A percentile compares a stretch with the other conserved stretches of the same genome.
phyloP scores from a whole-genome alignment of 768 basidiomycete species.

The Megacollybia marginata region DNA sequence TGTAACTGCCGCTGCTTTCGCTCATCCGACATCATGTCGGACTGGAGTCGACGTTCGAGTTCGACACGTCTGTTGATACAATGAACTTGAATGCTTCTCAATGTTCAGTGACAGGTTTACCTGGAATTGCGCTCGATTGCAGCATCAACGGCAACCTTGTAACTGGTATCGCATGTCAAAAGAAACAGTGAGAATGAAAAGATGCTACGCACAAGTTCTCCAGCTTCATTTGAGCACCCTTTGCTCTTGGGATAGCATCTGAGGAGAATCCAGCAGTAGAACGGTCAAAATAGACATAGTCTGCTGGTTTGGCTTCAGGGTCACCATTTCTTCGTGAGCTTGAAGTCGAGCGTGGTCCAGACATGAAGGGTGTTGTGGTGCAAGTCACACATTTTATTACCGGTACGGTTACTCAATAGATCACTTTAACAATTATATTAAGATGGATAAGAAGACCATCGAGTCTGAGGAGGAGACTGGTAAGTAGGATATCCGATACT shows the following conservation, averaged over 20 bases:
- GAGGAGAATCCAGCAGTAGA: constrained; percentile 71
- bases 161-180: constrained; percentile 27
- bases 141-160: constrained; percentile 93
- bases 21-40: constrained; percentile 71
- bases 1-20: constrained; percentile 79
- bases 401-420: too few species aligned
- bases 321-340: constrained; percentile 3
- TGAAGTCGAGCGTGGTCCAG: neutral
- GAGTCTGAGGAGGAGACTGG: too few species aligned
- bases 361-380: constrained; percentile 11
- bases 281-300: constrained; percentile 92
- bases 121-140: constrained; percentile 91
- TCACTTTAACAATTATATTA: too few species aligned
- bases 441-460: too few species aligned
- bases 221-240: constrained; percentile 88
- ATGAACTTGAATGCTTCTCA: neutral
- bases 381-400: constrained; percentile 16
- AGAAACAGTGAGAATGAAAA: too few species aligned
- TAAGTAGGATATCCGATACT: too few species aligned
- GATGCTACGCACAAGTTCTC: constrained; percentile 51
- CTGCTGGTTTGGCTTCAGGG: constrained; percentile 33
- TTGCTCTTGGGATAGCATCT: constrained; percentile 75
- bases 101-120: constrained; percentile 29
- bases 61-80: constrained; percentile 66
- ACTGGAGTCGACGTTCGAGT: constrained; percentile 72